Conservation (phyloP, 495 filamentous ascomycete species). For the Podospora pseudoanserina region DNA sequence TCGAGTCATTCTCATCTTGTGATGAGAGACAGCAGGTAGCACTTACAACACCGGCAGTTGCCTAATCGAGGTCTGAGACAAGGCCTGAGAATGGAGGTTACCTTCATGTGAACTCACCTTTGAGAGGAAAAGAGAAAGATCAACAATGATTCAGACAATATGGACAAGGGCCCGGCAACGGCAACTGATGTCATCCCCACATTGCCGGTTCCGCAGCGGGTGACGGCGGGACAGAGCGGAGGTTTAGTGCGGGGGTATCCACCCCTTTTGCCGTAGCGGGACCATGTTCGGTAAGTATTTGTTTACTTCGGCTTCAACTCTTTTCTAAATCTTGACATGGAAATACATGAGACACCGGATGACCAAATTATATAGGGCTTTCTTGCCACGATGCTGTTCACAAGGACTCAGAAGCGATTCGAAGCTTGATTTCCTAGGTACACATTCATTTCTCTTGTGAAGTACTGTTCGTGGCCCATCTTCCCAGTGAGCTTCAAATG, state of each 20-base stretch:
- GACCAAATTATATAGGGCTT: too few relatives aligned
- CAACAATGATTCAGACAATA: neutral
- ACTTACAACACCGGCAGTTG: neutral
- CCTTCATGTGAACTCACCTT: neutral
- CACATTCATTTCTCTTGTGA: too few relatives aligned
- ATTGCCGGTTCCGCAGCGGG: neutral
- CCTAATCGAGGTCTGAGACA: neutral
- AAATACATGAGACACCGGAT: too few relatives aligned
- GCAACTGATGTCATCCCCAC: conserved; percentile 5
- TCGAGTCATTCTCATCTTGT: neutral
- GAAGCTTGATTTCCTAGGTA: too few relatives aligned
- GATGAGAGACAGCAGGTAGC: neutral
- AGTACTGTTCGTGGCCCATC: too few relatives aligned
- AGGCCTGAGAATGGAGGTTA: neutral
- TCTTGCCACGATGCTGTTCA: too few relatives aligned
- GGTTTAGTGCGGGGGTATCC: neutral
- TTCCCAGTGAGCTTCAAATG: too few relatives aligned
- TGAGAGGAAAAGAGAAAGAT: neutral
- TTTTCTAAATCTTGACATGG: neutral
- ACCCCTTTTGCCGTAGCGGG: neutral
- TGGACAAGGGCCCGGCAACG: neutral
- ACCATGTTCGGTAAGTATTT: neutral
- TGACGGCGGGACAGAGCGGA: neutral
- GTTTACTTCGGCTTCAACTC: neutral
- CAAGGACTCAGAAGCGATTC: too few relatives aligned